Conservation (phyloP, 495 filamentous ascomycete genomes). For the Hyaloscypha hepaticicola region DNA sequence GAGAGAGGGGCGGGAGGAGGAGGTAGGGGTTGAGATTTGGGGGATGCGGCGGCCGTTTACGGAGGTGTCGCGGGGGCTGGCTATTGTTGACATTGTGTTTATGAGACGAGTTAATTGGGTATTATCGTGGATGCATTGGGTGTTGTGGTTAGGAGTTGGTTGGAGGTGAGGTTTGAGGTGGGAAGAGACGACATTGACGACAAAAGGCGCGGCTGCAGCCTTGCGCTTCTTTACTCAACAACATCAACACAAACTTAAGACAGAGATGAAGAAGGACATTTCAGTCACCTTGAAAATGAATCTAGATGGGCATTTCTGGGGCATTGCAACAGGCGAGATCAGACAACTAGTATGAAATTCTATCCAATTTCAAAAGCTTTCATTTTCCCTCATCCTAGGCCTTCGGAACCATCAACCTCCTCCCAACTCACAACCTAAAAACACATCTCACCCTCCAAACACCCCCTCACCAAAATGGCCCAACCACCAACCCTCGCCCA, state of each 20-base stretch:
- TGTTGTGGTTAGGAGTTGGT: neutral
- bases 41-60: slow-evolving; percentile 27
- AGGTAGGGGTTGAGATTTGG: slow-evolving; percentile 55
- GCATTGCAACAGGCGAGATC: no score
- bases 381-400: no score
- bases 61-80: slow-evolving; percentile 61
- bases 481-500: slow-evolving; percentile 14
- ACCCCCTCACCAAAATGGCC: neutral
- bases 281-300: no score
- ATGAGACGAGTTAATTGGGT: neutral
- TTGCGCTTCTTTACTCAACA: neutral
- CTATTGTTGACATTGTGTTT: slow-evolving; percentile 70
- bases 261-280: no score
- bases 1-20: slow-evolving; percentile 72
- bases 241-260: no score
- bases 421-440: neutral
- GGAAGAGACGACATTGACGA: neutral
- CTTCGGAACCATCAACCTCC: no score
- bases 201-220: slow-evolving; percentile 5
- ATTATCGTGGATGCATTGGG: neutral
- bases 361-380: no score
- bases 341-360: no score
- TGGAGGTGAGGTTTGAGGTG: neutral
- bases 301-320: no score
- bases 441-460: neutral